phyloP scores from a whole-genome alignment of 2,329 filamentous ascomycete genomes.

The Nakataea oryzae region DNA sequence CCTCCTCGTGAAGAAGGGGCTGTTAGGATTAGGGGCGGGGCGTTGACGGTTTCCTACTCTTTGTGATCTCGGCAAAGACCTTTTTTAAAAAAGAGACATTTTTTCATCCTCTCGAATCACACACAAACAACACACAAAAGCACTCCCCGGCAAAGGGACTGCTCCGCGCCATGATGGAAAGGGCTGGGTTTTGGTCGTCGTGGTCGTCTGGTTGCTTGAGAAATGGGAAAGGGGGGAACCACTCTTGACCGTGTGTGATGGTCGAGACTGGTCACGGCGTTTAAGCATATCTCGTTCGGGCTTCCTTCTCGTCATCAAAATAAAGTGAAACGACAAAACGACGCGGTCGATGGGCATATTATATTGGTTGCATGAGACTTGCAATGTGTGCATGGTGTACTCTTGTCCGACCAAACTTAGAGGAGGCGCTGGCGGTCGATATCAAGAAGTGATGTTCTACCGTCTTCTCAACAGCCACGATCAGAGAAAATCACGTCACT shows the following conservation, averaged over 20 bases:
- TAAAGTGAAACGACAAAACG: slow-evolving; percentile 1
- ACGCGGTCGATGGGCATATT: neutral
- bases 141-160: neutral
- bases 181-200: neutral
- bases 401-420: no score
- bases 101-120: neutral
- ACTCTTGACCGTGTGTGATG: neutral
- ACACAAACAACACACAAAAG: slow-evolving; percentile 1
- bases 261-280: slow-evolving; percentile 3
- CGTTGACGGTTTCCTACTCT: neutral
- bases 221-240: neutral
- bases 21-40: neutral
- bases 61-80: neutral
- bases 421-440: no score
- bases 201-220: neutral
- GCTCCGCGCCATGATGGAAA: neutral
- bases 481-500: slow-evolving; percentile 20
- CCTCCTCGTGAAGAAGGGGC: neutral
- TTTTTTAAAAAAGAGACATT: neutral
- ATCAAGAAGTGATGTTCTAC: neutral
- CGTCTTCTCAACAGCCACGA: neutral
- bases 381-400: neutral
- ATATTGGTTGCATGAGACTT: neutral
- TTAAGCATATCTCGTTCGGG: slow-evolving; percentile 2
- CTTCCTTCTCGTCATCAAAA: slow-evolving; percentile 1